A percentile compares a stretch with the other conserved stretches of the same genome.
Conservation (phyloP, 2,329 filamentous ascomycete genomes). For the Raffaelea deltoideospora region DNA sequence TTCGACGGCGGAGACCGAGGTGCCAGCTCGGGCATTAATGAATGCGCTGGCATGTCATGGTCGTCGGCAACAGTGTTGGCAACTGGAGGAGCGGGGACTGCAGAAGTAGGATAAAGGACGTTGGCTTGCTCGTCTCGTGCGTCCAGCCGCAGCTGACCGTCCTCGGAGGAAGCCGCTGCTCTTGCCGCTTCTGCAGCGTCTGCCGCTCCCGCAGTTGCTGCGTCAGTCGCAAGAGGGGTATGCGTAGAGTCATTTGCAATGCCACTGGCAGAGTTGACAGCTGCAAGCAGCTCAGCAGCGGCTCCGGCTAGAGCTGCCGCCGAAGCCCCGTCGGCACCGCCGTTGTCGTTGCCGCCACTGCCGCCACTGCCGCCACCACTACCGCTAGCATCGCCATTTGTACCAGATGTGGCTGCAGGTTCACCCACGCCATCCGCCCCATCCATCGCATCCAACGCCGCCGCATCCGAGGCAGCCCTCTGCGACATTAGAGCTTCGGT, state of each 20-base stretch:
- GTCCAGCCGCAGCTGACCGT: conserved; percentile 2
- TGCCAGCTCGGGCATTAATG: conserved; percentile 23
- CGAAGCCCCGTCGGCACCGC: conserved; percentile 2
- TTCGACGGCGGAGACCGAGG: conserved; percentile 68
- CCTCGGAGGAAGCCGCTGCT: background rate
- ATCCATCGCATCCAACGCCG: too few relatives aligned
- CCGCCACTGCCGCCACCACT: conserved; percentile 24
- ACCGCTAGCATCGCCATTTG: too few relatives aligned
- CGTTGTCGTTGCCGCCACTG: conserved; percentile 15
- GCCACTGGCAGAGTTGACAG: too few relatives aligned
- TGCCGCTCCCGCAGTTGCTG: too few relatives aligned
- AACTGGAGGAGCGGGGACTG: background rate
- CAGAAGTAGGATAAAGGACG: background rate
- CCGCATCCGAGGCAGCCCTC: background rate
- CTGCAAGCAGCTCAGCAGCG: conserved; percentile 16
- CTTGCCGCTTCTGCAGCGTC: background rate
- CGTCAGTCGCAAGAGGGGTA: too few relatives aligned
- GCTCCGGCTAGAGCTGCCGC: conserved; percentile 16
- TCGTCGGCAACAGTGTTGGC: background rate
- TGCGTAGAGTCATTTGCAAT: too few relatives aligned
- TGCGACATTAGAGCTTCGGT: background rate
- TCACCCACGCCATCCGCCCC: too few relatives aligned
- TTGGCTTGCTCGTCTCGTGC: background rate
- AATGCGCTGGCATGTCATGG: background rate
- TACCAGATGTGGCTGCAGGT: too few relatives aligned